Base-by-base conservation (phyloP, 2,329 filamentous ascomycete species). In the Alternaria postmessia region DNA sequence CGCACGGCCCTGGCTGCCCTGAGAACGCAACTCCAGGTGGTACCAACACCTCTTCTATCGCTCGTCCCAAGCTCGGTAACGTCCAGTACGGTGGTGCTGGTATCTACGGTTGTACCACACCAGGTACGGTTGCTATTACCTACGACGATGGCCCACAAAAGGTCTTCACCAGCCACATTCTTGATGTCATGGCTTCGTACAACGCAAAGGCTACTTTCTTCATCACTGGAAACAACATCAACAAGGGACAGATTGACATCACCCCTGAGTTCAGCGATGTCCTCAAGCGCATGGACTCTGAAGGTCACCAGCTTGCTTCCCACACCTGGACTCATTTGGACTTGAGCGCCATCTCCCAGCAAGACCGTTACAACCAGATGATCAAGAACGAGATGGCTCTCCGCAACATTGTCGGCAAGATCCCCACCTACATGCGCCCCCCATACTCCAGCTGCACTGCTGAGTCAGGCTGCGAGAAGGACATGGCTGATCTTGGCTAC, bases 131-230 rank as follows among this genome's bases (percentile, higher is more conserved):
- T 67, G 89, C 89, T 18, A 74, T 91, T 56, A 91, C 88, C 1
- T 91, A 86, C 66, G 89, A 91, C 66, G 89, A 91, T 72, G 89
- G 89, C 1, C 89, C 88, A 22, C 67, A 70, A 52, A 86, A 85
- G 64, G 75, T 82, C 20, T 89, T 87, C 74, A 91, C 88, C 1
- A 77, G 78, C 41, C 84, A 88, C 61, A 82, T 91, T 12, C 81
- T 91, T 12, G 85, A 90, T 68, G 80, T 89, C 54, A 81, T 91
- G 46, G 82, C 83, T 60, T 80, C 78, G 26, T 88, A 89, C 70
- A 79, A 84, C 28, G 88, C 86, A 14, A 88, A 86, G 64, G 89
- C 87, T 2, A 91, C 89, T 2, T 91, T 91, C 74, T 91, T 90
- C 75, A 81, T 91, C 62, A 87, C 83, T 7, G 85, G 85, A 5